phyloP scores from a whole-genome alignment of 2,329 filamentous ascomycete genomes.

The Xylariomycetidae sp. region DNA sequence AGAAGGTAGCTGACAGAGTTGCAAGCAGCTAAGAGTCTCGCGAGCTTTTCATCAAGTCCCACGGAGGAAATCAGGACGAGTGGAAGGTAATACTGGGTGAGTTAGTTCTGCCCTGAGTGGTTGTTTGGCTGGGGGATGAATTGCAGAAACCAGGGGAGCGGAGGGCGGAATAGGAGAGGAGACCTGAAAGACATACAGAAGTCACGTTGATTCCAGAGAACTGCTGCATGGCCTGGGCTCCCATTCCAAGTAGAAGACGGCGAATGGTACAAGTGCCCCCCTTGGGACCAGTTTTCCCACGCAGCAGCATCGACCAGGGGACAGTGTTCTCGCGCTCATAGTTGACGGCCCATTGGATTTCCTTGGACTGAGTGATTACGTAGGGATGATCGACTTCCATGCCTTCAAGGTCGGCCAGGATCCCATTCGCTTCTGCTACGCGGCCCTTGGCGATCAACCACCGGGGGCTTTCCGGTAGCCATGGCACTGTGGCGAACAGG shows the following conservation, averaged over 20 bases:
- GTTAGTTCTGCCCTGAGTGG: too few relatives aligned
- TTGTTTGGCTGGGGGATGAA: too few relatives aligned
- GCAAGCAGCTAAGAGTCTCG: constrained; percentile 45
- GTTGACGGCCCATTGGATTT: constrained; percentile 26
- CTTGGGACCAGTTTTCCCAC: constrained; percentile 36
- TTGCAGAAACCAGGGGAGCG: too few relatives aligned
- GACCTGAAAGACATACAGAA: too few relatives aligned
- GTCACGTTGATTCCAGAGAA: constrained; percentile 13
- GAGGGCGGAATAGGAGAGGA: constrained; percentile 10
- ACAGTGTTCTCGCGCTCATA: constrained; percentile 37
- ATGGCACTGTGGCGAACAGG: constrained; percentile 22
- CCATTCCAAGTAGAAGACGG: constrained; percentile 8
- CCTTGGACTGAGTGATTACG: constrained; percentile 19
- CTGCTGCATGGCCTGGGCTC: constrained; percentile 19
- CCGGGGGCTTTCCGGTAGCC: constrained; percentile 29
- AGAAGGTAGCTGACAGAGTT: constrained; percentile 29
- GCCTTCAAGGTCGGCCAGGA: constrained; percentile 23
- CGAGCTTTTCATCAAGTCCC: constrained; percentile 40
- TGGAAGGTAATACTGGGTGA: constrained; percentile 38
- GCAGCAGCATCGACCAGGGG: constrained; percentile 42
- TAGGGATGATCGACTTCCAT: constrained; percentile 17
- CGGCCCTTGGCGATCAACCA: constrained; percentile 21
- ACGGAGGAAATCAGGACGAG: constrained; percentile 47
- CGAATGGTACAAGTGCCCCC: constrained; percentile 23
- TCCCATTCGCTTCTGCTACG: constrained; percentile 23